phyloP scores from a whole-genome alignment of 108 stramenopile species.

The Nitzschia putrida region DNA sequence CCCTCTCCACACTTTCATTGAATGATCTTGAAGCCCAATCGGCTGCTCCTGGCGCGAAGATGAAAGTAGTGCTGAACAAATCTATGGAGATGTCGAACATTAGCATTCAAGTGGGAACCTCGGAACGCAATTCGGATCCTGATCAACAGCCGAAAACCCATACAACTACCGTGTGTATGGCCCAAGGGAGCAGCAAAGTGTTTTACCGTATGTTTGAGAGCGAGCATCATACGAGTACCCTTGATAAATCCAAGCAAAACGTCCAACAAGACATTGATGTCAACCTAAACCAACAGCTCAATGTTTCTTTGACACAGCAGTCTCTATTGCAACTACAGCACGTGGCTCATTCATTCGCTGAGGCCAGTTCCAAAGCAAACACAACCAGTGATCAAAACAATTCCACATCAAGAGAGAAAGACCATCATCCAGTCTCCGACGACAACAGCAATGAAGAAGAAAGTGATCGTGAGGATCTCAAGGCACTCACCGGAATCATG shows the following conservation, averaged over 20 bases:
- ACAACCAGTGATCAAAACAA: constrained; percentile 4
- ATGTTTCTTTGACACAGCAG: constrained; percentile 30
- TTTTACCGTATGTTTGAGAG: constrained; percentile 38
- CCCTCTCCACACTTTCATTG: constrained; percentile 51
- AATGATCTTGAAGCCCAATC: constrained; percentile 46
- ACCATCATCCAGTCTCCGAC: not conserved
- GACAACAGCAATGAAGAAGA: not conserved
- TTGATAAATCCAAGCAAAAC: constrained; percentile 2
- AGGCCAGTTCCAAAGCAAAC: not conserved
- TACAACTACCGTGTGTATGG: constrained; percentile 18
- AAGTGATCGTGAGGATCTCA: constrained; percentile 55
- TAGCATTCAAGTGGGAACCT: constrained; percentile 33
- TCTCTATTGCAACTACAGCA: constrained; percentile 26
- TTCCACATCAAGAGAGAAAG: not conserved
- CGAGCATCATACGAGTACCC: not conserved
- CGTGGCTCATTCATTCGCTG: constrained; percentile 14
- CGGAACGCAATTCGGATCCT: not conserved
- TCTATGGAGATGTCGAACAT: constrained; percentile 38
- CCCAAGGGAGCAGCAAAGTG: constrained; percentile 45
- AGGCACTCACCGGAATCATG: constrained; percentile 67
- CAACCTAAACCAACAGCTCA: constrained; percentile 43
- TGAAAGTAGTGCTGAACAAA: constrained; percentile 28
- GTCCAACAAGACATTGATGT: constrained; percentile 44
- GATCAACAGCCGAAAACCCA: not conserved
- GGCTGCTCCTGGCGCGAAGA: not conserved